Evolutionary conservation across 1,139 yeast genomes (phyloP).

Genomic region (Kodamaea arcana): DNA sequence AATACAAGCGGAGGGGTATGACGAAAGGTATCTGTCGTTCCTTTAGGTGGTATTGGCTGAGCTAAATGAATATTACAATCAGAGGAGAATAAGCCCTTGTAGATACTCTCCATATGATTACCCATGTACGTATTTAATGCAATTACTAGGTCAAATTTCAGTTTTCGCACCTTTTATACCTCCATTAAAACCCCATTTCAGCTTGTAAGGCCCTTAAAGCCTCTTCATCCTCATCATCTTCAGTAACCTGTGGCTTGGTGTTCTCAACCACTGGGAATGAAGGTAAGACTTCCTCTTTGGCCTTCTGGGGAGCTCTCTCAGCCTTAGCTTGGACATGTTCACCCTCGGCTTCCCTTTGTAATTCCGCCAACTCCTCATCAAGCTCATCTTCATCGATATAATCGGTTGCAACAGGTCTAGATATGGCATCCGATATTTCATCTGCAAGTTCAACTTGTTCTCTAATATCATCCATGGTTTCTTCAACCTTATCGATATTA

Average conservation of each 20-base stretch:
- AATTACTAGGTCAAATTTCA: too few species aligned
- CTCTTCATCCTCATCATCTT: conserved; percentile 85
- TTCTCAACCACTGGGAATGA: conserved; percentile 45
- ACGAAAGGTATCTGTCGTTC: too few species aligned
- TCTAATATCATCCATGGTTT: conserved; percentile 97
- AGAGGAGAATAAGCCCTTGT: too few species aligned
- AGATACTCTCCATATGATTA: too few species aligned
- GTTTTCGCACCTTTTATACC: too few species aligned
- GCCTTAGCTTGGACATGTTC: conserved; percentile 13
- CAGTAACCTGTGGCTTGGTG: conserved; percentile 29
- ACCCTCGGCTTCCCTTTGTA: conserved; percentile 68
- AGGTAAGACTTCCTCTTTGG: conserved; percentile 35
- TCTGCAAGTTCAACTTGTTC: conserved; percentile 95
- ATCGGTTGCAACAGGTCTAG: conserved; percentile 84
- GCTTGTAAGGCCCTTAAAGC: conserved; percentile 88
- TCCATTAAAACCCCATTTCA: conserved; percentile 92
- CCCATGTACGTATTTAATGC: too few species aligned
- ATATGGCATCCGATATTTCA: conserved; percentile 93
- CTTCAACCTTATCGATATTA: conserved; percentile 94
- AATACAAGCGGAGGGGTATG: too few species aligned
- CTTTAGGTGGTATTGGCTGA: too few species aligned
- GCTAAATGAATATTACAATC: too few species aligned
- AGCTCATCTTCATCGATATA: conserved; percentile 73
- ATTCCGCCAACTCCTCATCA: conserved; percentile 84
- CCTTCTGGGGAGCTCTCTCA: conserved; percentile 12